Evolutionary conservation across 2,329 filamentous ascomycete species (phyloP).

Genomic region (Aspergillus sergii): DNA sequence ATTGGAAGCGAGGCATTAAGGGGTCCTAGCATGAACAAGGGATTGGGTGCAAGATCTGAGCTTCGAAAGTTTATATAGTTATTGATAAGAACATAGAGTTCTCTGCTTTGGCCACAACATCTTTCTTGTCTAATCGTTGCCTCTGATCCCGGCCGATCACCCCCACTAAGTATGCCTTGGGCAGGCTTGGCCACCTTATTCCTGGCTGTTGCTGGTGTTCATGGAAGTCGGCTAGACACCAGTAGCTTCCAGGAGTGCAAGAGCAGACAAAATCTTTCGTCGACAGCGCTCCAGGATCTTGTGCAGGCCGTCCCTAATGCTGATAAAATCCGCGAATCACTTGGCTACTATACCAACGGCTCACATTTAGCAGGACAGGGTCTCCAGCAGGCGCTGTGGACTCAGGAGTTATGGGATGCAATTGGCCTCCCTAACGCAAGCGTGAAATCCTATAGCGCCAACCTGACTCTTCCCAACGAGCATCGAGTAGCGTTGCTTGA

Average conservation of each 20-base stretch:
- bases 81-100: too few species aligned
- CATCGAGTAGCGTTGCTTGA: background rate
- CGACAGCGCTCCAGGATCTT: background rate
- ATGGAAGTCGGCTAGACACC: background rate
- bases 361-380: background rate
- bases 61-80: too few species aligned
- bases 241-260: background rate
- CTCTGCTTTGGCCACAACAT: too few species aligned
- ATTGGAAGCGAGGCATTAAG: too few species aligned
- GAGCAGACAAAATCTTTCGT: background rate
- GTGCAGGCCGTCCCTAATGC: background rate
- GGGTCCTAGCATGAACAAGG: too few species aligned
- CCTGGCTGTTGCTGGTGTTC: background rate
- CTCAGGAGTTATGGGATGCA: background rate
- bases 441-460: background rate
- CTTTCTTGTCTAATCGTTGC: too few species aligned
- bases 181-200: background rate
- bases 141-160: too few species aligned
- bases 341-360: background rate
- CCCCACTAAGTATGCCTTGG: background rate
- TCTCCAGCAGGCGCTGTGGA: background rate
- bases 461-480: background rate
- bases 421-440: background rate
- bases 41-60: too few species aligned
- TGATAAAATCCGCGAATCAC: background rate